These are phyloP conservation scores for Hondaea fermentalgiana DNA, from an alignment of 108 stramenopile species.

Conservation along the genomic window DNA sequence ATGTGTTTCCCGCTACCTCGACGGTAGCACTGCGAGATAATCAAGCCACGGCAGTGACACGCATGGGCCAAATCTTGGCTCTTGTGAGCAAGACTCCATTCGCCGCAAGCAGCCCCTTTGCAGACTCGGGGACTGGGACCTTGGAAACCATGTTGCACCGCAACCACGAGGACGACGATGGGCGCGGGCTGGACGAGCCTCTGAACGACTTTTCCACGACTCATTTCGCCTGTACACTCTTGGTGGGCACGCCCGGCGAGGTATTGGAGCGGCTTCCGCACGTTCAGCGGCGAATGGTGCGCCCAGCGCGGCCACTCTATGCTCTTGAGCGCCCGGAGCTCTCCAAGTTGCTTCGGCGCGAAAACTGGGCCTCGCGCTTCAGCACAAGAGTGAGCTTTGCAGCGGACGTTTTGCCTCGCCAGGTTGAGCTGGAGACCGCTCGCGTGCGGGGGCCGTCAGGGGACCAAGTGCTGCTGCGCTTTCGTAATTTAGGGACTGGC, in stretches of 20 bases:
- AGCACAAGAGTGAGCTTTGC: neutral
- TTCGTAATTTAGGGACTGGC: neutral
- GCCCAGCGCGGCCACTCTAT: neutral
- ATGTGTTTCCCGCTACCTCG: neutral
- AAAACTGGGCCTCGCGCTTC: constrained; percentile 10
- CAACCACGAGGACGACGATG: neutral
- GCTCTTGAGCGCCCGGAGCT: neutral
- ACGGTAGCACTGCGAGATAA: neutral
- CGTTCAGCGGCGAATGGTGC: neutral
- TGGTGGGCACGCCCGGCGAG: neutral
- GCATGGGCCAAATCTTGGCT: neutral
- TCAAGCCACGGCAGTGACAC: neutral
- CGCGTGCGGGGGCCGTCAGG: neutral
- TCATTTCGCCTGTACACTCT: neutral
- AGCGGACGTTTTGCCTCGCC: neutral
- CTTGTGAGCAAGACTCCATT: neutral
- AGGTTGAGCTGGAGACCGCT: neutral
- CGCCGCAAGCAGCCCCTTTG: neutral
- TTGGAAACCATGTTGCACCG: neutral
- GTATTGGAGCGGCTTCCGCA: neutral
- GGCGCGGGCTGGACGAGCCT: neutral
- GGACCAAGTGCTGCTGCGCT: neutral
- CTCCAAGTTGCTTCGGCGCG: neutral
- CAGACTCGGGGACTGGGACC: neutral
- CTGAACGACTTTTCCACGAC: neutral